A percentile compares a stretch with the other conserved stretches of the same genome.
Conservation (phyloP, 2,329 filamentous ascomycete genomes). For the Harringtonia lauricola region DNA sequence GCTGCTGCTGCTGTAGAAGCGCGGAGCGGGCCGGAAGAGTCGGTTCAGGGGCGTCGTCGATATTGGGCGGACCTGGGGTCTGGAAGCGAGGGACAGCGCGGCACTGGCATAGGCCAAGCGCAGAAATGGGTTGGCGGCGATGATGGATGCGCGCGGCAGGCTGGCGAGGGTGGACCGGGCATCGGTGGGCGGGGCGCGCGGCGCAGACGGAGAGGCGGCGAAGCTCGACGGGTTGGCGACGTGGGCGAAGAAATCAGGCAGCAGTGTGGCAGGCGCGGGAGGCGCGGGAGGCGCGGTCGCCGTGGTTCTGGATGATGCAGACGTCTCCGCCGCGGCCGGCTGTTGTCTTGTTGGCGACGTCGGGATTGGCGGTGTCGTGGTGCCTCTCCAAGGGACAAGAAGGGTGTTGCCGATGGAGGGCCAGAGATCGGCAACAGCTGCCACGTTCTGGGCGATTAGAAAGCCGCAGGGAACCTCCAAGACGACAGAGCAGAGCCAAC, state of each 20-base stretch:
- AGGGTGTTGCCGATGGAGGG: slow-evolving; percentile 32
- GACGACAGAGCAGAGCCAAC: background rate
- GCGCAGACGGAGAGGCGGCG: slow-evolving; percentile 18
- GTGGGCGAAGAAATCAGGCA: background rate
- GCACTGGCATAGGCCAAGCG: background rate
- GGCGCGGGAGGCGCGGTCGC: background rate
- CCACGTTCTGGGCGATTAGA: slow-evolving; percentile 20
- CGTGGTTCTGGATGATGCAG: background rate
- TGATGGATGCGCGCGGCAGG: slow-evolving; percentile 1
- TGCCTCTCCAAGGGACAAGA: slow-evolving; percentile 22
- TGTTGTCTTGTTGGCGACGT: background rate
- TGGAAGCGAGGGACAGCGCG: background rate
- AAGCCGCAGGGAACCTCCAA: too few species aligned
- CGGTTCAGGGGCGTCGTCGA: background rate
- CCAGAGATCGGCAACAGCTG: slow-evolving; percentile 32
- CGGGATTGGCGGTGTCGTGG: slow-evolving; percentile 5
- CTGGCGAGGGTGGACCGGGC: slow-evolving; percentile 10
- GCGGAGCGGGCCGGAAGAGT: background rate
- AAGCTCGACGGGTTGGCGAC: slow-evolving; percentile 1
- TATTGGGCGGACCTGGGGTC: slow-evolving; percentile 1
- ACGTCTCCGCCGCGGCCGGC: background rate
- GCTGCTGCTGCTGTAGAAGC: slow-evolving; percentile 9
- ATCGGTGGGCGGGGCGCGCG: slow-evolving; percentile 13
- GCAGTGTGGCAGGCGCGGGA: background rate
- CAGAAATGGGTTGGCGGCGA: slow-evolving; percentile 5